Conservation (phyloP, 2,329 filamentous ascomycete genomes). For the Talaromyces rugulosus region DNA sequence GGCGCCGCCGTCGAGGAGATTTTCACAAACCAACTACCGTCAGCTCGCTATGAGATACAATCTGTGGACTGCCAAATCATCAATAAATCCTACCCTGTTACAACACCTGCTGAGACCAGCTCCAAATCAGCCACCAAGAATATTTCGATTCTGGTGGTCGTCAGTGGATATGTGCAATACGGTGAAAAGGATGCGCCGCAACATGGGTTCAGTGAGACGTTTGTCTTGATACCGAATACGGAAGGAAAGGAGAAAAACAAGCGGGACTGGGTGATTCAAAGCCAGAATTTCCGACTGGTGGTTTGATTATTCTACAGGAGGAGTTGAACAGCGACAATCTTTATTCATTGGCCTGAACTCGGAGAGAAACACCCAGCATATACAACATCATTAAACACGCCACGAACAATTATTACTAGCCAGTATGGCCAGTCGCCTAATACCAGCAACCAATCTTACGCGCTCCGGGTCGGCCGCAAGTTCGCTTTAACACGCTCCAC, state of each 20-base stretch:
- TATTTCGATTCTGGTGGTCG: conserved; percentile 67
- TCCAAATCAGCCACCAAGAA: conserved; percentile 50
- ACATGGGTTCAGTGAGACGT: conserved; percentile 72
- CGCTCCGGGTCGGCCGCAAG: conserved; percentile 46
- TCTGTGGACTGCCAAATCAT: conserved; percentile 73
- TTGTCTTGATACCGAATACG: conserved; percentile 75
- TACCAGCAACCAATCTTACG: conserved; percentile 12
- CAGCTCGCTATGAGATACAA: conserved; percentile 67
- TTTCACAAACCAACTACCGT: conserved; percentile 62
- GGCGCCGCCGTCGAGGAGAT: conserved; percentile 64
- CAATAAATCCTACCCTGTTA: conserved; percentile 64
- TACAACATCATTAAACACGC: background rate
- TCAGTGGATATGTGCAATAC: conserved; percentile 68
- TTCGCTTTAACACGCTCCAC: conserved; percentile 67
- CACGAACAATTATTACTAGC: background rate
- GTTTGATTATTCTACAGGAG: conserved; percentile 28
- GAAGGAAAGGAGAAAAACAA: conserved; percentile 49
- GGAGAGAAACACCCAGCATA: background rate
- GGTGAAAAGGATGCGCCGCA: conserved; percentile 60
- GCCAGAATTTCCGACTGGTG: conserved; percentile 64
- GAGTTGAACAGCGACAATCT: background rate
- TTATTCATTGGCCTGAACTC: background rate
- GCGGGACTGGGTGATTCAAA: conserved; percentile 63
- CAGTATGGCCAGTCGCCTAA: background rate
- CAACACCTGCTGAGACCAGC: conserved; percentile 35